phyloP scores from a whole-genome alignment of 2,329 filamentous ascomycete genomes.

The Nannizziopsis barbatae region DNA sequence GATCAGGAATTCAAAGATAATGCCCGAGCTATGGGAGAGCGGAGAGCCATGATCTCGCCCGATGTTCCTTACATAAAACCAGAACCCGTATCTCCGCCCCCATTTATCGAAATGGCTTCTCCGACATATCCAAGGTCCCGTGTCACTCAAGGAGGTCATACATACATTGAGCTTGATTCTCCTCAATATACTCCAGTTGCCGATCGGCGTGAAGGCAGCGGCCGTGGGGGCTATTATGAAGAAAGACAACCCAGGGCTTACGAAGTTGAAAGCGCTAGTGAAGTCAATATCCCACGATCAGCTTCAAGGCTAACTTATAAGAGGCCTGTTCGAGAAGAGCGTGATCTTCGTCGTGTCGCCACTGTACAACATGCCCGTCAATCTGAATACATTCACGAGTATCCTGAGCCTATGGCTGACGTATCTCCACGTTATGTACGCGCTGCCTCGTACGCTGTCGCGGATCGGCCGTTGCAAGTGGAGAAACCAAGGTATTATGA shows the following conservation, averaged over 20 bases:
- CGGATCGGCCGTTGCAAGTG: conserved; percentile 28
- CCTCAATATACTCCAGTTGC: conserved; percentile 29
- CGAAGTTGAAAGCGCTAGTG: conserved; percentile 23
- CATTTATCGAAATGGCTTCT: conserved; percentile 38
- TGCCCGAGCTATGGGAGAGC: conserved; percentile 25
- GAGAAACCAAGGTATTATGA: conserved; percentile 33
- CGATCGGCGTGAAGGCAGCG: conserved; percentile 26
- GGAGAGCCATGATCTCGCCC: conserved; percentile 27
- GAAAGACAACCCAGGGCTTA: conserved; percentile 23
- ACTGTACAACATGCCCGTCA: conserved; percentile 37
- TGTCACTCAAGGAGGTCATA: conserved; percentile 33
- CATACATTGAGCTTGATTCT: conserved; percentile 40
- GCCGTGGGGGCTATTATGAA: conserved; percentile 27
- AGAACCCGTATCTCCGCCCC: conserved; percentile 51
- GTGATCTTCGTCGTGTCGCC: conserved; percentile 38
- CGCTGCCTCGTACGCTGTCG: conserved; percentile 32
- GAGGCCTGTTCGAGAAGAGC: conserved; percentile 32
- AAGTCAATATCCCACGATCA: conserved; percentile 29
- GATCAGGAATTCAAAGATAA: conserved; percentile 31
- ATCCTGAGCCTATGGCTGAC: conserved; percentile 34
- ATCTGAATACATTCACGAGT: conserved; percentile 33
- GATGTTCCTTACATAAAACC: conserved; percentile 48
- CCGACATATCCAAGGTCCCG: conserved; percentile 25
- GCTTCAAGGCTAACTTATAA: conserved; percentile 31
- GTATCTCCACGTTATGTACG: conserved; percentile 28